Evolutionary conservation across 2,329 filamentous ascomycete species (phyloP).

Genomic region (Emergomyces orientalis): DNA sequence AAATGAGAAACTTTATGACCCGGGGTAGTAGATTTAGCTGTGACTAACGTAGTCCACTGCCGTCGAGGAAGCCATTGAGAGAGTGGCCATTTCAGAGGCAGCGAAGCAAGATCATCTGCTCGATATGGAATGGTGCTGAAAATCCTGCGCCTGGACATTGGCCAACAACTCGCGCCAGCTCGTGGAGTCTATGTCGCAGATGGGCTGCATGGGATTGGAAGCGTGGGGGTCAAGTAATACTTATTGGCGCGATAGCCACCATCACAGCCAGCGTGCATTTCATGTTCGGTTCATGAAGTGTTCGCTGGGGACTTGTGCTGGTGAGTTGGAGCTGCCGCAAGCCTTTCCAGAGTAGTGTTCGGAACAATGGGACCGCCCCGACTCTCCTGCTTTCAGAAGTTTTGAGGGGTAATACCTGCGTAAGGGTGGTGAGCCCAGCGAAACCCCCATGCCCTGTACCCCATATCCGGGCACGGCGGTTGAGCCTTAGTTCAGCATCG

Average conservation of each 20-base stretch:
- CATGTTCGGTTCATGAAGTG: too few species aligned
- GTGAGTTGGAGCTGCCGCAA: too few species aligned
- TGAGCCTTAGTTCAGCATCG: background rate
- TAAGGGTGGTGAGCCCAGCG: too few species aligned
- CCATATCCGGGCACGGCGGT: background rate
- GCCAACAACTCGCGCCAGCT: background rate
- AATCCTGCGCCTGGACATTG: background rate
- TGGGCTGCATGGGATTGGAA: background rate
- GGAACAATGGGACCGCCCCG: too few species aligned
- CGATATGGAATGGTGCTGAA: background rate
- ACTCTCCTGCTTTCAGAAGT: too few species aligned
- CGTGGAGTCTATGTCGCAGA: background rate
- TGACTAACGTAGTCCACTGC: background rate
- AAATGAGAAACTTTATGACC: background rate
- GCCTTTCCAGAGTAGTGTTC: too few species aligned
- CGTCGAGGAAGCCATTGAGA: background rate
- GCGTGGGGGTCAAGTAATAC: background rate
- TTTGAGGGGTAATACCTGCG: too few species aligned
- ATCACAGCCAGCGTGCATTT: too few species aligned
- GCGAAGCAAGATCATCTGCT: background rate
- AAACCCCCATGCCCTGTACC: background rate
- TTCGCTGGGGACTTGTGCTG: too few species aligned
- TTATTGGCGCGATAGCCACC: background rate
- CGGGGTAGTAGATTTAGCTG: background rate
- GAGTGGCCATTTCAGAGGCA: background rate